Evolutionary conservation across 2,329 filamentous ascomycete genomes (phyloP).

Genomic region (Colletotrichum graminicola): DNA sequence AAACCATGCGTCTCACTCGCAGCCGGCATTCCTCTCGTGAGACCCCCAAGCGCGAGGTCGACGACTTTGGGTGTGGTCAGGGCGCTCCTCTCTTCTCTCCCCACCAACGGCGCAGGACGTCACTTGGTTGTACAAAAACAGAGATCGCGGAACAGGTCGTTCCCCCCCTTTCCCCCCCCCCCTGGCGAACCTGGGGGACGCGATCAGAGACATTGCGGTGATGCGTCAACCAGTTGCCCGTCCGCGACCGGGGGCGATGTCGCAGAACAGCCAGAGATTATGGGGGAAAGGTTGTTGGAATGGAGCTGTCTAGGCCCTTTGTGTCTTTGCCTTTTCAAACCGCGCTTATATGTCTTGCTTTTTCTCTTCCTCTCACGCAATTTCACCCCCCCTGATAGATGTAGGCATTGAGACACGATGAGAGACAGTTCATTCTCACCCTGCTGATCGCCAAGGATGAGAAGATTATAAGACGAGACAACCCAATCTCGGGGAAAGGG

Average conservation of each 20-base stretch:
- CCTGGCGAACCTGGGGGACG: slow-evolving; percentile 36
- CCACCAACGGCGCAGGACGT: neutral
- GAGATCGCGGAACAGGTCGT: neutral
- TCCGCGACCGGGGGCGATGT: slow-evolving; percentile 30
- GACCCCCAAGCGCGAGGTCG: neutral
- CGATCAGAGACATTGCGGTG: slow-evolving; percentile 24
- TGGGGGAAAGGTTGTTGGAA: slow-evolving; percentile 6
- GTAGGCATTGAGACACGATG: slow-evolving; percentile 10
- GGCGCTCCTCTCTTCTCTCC: neutral
- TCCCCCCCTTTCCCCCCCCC: neutral
- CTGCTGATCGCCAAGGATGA: slow-evolving; percentile 9
- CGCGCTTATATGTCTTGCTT: neutral
- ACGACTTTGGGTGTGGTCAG: slow-evolving; percentile 36
- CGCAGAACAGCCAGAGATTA: neutral
- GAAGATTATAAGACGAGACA: neutral
- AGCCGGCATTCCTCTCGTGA: neutral
- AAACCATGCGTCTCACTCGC: neutral
- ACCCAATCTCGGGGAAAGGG: neutral
- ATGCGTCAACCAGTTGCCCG: slow-evolving; percentile 26
- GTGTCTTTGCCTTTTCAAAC: slow-evolving; percentile 1
- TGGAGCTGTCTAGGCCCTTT: slow-evolving; percentile 10
- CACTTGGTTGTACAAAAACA: slow-evolving; percentile 10
- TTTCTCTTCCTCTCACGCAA: neutral
- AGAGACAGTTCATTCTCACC: slow-evolving; percentile 6
- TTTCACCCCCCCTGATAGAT: neutral